These are phyloP conservation scores for Rutstroemia sydowiana DNA, from an alignment of 2,329 filamentous ascomycete genomes.

Conservation along the genomic window DNA sequence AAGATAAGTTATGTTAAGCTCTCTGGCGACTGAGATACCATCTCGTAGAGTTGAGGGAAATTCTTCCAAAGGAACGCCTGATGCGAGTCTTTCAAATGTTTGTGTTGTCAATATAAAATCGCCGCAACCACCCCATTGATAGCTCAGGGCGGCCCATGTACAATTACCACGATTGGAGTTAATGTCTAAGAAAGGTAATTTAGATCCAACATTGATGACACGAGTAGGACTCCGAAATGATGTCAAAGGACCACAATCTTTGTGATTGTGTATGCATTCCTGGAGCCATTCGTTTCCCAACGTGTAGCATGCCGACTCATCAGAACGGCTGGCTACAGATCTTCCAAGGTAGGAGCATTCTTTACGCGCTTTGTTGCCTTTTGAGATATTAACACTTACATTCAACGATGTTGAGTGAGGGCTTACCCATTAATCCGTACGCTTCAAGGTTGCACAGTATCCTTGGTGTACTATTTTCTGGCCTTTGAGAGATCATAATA, in stretches of 20 bases:
- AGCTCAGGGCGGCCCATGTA: slow-evolving; percentile 4
- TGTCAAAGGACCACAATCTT: slow-evolving; percentile 2
- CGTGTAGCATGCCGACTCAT: slow-evolving; percentile 2
- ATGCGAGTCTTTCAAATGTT: slow-evolving; percentile 1
- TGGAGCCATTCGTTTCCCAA: slow-evolving; percentile 5
- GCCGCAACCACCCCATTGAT: slow-evolving; percentile 3
- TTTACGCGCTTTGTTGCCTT: background rate
- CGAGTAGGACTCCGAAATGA: slow-evolving; percentile 4
- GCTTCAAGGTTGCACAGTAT: slow-evolving; percentile 5
- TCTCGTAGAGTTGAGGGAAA: slow-evolving; percentile 5
- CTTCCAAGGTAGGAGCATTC: slow-evolving; percentile 5
- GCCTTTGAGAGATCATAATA: slow-evolving; percentile 3
- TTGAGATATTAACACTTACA: background rate
- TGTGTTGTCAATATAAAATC: background rate
- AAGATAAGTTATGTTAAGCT: slow-evolving; percentile 2
- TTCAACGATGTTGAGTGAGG: background rate
- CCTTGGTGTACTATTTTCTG: slow-evolving; percentile 1
- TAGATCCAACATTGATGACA: slow-evolving; percentile 6
- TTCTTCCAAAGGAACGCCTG: background rate
- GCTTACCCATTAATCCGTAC: background rate
- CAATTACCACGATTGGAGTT: background rate
- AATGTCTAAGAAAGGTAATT: slow-evolving; percentile 1
- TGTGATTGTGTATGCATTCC: slow-evolving; percentile 2
- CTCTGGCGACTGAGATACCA: background rate
- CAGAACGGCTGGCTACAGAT: background rate